Evolutionary conservation across 202 grass and related monocot species (phyloP).

Genomic region (Saccharum hybrid): DNA sequence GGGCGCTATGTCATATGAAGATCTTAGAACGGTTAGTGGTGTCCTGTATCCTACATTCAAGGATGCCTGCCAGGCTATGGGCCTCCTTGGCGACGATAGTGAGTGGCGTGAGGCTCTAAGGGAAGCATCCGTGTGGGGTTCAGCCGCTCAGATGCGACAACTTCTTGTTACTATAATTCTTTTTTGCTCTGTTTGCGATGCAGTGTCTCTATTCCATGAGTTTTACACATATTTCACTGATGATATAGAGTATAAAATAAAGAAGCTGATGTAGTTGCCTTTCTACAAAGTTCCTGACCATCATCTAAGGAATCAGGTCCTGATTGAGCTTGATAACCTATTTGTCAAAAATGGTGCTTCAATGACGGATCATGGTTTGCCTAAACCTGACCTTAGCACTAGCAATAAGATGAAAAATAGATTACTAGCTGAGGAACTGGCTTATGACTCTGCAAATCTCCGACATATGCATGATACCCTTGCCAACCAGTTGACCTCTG

Average conservation of each 20-base stretch:
- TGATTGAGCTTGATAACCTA: conserved; percentile 5
- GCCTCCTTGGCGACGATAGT: not conserved
- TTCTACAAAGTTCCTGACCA: not conserved
- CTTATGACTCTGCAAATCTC: not conserved
- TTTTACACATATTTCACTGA: conserved; percentile 3
- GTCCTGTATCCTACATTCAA: not conserved
- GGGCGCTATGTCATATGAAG: conserved; percentile 3
- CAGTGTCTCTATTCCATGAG: not conserved
- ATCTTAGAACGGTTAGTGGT: not conserved
- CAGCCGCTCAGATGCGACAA: not conserved
- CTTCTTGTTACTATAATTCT: conserved; percentile 6
- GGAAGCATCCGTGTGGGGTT: not conserved
- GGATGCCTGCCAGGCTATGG: not conserved
- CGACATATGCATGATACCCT: not conserved
- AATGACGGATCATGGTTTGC: conserved; percentile 9
- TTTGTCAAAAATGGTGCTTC: not conserved
- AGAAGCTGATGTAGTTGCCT: not conserved
- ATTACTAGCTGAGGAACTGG: not conserved
- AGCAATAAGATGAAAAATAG: not conserved
- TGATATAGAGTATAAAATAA: not conserved
- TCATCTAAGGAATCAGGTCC: not conserved
- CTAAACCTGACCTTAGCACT: not conserved
- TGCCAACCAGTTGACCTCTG: not conserved
- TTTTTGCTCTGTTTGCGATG: not conserved
- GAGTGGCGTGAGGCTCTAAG: conserved; percentile 14